phyloP scores from a whole-genome alignment of 352 stramenopile genomes.

The Phytopythium sindhum region DNA sequence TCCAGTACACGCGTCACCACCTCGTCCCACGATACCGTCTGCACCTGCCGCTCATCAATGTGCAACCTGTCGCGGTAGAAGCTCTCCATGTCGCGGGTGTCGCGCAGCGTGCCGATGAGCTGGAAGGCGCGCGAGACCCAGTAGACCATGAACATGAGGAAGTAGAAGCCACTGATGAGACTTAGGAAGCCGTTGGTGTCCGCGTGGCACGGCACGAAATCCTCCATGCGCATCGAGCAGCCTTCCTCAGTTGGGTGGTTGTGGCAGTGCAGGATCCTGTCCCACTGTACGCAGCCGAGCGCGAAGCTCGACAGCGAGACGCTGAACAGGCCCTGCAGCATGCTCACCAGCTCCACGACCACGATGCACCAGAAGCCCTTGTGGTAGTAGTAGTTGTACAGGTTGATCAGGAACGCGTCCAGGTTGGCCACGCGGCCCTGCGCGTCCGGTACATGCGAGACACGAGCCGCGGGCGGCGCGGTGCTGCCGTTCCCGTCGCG shows the following conservation, averaged over 20 bases:
- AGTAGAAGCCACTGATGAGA: conserved; percentile 89
- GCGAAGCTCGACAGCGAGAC: conserved; percentile 94
- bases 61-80: conserved; percentile 91
- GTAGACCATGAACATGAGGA: conserved; percentile 93
- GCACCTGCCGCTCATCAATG: conserved; percentile 83
- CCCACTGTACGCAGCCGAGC: conserved; percentile 96
- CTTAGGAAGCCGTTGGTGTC: conserved; percentile 49
- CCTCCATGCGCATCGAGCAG: conserved; percentile 76
- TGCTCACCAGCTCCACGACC: conserved; percentile 86
- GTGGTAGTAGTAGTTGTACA: conserved; percentile 96
- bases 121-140: conserved; percentile 85
- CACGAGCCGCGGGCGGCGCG: background rate
- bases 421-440: conserved; percentile 79
- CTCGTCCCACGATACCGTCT: conserved; percentile 87
- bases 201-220: conserved; percentile 66
- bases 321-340: conserved; percentile 95
- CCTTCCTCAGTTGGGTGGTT: conserved; percentile 59
- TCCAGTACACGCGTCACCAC: conserved; percentile 86
- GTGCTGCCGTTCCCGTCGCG: conserved; percentile 8
- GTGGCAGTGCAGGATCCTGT: conserved; percentile 78
- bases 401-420: conserved; percentile 89
- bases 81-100: conserved; percentile 87
- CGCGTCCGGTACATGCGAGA: conserved; percentile 58
- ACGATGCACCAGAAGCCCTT: conserved; percentile 91
- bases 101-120: conserved; percentile 79